Evolutionary conservation across 1,139 yeast species (phyloP).

Genomic region (Dujonia santamariae): DNA sequence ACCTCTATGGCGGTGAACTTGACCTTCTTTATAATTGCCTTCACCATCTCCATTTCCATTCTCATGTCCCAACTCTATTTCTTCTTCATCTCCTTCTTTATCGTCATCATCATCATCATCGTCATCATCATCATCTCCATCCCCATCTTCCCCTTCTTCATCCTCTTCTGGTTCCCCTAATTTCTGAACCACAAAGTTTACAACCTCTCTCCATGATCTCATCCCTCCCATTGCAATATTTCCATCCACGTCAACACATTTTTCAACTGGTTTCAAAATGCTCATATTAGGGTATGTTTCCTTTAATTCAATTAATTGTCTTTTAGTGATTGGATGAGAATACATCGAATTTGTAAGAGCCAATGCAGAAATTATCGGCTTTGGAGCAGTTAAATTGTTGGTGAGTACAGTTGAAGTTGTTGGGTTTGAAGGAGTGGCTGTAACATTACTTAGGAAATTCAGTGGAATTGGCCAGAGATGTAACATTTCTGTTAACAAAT

Average conservation of each 20-base stretch:
- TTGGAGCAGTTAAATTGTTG: constrained; percentile 18
- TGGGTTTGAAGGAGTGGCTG: constrained; percentile 1
- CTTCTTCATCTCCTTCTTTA: constrained; percentile 8
- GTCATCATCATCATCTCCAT: constrained; percentile 13
- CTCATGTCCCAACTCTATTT: neutral
- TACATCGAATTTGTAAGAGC: constrained; percentile 29
- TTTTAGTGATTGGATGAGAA: constrained; percentile 28
- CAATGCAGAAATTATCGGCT: constrained; percentile 26
- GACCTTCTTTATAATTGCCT: constrained; percentile 1
- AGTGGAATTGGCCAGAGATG: constrained; percentile 25
- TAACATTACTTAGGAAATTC: neutral
- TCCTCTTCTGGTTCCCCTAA: constrained; percentile 22
- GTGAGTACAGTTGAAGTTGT: constrained; percentile 16
- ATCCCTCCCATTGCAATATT: constrained; percentile 33
- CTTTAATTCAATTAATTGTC: constrained; percentile 20
- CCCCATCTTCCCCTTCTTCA: constrained; percentile 21
- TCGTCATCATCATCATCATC: constrained; percentile 11
- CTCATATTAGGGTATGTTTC: constrained; percentile 27
- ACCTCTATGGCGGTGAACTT: constrained; percentile 3
- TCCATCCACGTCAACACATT: constrained; percentile 29
- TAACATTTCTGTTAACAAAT: constrained; percentile 23
- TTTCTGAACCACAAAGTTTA: constrained; percentile 24
- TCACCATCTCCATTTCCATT: neutral
- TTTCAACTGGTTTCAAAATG: constrained; percentile 28
- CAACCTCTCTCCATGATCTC: constrained; percentile 31